Conservation (phyloP, 495 filamentous ascomycete species). For the Cercophora sp. region DNA sequence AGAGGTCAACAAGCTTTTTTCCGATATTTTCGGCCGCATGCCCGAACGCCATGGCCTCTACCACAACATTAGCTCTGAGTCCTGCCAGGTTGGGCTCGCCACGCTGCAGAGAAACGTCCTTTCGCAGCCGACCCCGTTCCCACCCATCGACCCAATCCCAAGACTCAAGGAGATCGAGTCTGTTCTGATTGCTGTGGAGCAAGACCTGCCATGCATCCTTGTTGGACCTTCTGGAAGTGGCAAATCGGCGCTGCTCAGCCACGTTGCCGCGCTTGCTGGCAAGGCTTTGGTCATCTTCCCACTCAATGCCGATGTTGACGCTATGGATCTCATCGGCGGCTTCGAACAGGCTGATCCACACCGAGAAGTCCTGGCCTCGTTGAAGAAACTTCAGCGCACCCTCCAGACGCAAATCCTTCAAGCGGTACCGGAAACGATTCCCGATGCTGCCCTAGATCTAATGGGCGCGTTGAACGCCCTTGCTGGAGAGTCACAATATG, state of each 20-base stretch:
- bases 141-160: conserved; percentile 53
- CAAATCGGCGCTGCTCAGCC: conserved; percentile 73
- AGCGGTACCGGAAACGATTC: conserved; percentile 41
- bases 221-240: conserved; percentile 82
- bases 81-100: conserved; percentile 72
- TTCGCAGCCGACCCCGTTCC: conserved; percentile 52
- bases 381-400: conserved; percentile 50
- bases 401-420: conserved; percentile 52
- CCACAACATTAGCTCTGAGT: conserved; percentile 47
- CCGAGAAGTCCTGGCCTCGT: conserved; percentile 56
- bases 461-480: conserved; percentile 34
- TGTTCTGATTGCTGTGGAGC: conserved; percentile 77
- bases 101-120: conserved; percentile 57
- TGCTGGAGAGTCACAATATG: conserved; percentile 26
- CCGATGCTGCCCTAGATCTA: conserved; percentile 40
- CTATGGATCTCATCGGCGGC: conserved; percentile 93
- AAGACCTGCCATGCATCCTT: conserved; percentile 83
- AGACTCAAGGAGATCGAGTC: conserved; percentile 73
- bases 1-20: conserved; percentile 60
- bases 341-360: conserved; percentile 90
- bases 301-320: conserved; percentile 88
- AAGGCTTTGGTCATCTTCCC: conserved; percentile 71
- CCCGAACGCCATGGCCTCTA: conserved; percentile 60
- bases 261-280: conserved; percentile 73
- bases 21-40: conserved; percentile 32